Conservation (phyloP, 2,329 filamentous ascomycete genomes). For the Penicillium sumatraense region DNA sequence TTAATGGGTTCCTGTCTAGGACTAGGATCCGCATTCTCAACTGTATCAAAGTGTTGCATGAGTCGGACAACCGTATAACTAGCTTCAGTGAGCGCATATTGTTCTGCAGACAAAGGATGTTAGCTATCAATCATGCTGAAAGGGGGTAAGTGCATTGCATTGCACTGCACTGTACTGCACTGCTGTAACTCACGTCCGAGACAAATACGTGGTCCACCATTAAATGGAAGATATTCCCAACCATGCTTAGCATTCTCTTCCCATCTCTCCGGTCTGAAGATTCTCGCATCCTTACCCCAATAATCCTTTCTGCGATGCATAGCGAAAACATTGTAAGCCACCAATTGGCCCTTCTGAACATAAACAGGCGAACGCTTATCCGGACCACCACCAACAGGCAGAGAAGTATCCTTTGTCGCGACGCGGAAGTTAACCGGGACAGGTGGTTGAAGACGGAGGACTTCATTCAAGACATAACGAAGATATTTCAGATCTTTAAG, state of each 20-base stretch:
- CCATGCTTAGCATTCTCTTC: slow-evolving; percentile 40
- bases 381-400: slow-evolving; percentile 62
- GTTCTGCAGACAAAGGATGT: slow-evolving; percentile 34
- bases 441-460: slow-evolving; percentile 49
- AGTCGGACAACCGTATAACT: slow-evolving; percentile 45
- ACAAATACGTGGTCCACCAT: slow-evolving; percentile 46
- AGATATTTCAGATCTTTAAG: slow-evolving; percentile 48
- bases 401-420: slow-evolving; percentile 47
- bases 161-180: no score
- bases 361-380: slow-evolving; percentile 64
- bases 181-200: slow-evolving; percentile 40
- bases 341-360: slow-evolving; percentile 66
- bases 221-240: slow-evolving; percentile 47
- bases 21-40: slow-evolving; percentile 41
- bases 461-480: slow-evolving; percentile 46
- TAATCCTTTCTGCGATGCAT: slow-evolving; percentile 71
- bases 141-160: no score
- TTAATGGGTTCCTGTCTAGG: slow-evolving; percentile 34
- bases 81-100: slow-evolving; percentile 49
- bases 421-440: slow-evolving; percentile 52
- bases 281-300: slow-evolving; percentile 50
- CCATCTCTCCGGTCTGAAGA: slow-evolving; percentile 58
- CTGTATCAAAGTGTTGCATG: slow-evolving; percentile 41
- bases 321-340: slow-evolving; percentile 70
- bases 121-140: not conserved